Evolutionary conservation across 2,329 filamentous ascomycete species (phyloP).

Genomic region (Alternaria arborescens): DNA sequence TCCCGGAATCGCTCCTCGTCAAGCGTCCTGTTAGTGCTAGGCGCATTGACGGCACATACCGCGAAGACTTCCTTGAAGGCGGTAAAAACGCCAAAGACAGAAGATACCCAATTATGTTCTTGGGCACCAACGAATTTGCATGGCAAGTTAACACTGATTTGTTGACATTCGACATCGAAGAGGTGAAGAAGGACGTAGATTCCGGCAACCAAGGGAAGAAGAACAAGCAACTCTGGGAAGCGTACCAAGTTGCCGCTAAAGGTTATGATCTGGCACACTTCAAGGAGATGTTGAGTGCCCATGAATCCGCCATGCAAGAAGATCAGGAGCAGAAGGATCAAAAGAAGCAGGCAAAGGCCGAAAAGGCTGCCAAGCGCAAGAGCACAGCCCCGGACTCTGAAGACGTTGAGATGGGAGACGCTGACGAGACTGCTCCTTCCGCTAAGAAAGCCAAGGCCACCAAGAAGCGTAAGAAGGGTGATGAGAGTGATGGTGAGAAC

Average conservation of each 20-base stretch:
- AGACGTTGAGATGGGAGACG: constrained; percentile 53
- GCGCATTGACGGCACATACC: constrained; percentile 83
- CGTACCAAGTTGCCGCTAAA: constrained; percentile 82
- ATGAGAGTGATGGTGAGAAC: constrained; percentile 73
- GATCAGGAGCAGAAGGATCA: constrained; percentile 70
- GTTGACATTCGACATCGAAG: constrained; percentile 76
- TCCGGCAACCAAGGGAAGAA: constrained; percentile 83
- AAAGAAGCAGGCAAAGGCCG: constrained; percentile 68
- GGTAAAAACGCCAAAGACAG: constrained; percentile 86
- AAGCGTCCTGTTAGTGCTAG: constrained; percentile 84
- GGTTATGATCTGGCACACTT: constrained; percentile 80
- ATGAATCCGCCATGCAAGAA: constrained; percentile 64
- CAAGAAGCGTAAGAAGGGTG: constrained; percentile 81
- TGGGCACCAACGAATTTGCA: constrained; percentile 93
- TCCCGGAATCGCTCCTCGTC: constrained; percentile 79
- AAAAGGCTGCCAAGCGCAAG: constrained; percentile 61
- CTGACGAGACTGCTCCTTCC: constrained; percentile 48
- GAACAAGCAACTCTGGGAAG: constrained; percentile 78
- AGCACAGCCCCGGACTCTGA: constrained; percentile 45
- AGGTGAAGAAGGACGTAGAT: constrained; percentile 74
- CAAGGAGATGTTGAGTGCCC: constrained; percentile 75
- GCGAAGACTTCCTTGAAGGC: constrained; percentile 85
- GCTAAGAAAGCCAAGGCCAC: constrained; percentile 48
- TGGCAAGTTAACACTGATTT: constrained; percentile 91
- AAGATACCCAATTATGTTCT: constrained; percentile 93